A percentile compares a stretch with the other conserved stretches of the same genome.
phyloP scores from a whole-genome alignment of 2,329 filamentous ascomycete genomes.

The Fusarium miscanthi region DNA sequence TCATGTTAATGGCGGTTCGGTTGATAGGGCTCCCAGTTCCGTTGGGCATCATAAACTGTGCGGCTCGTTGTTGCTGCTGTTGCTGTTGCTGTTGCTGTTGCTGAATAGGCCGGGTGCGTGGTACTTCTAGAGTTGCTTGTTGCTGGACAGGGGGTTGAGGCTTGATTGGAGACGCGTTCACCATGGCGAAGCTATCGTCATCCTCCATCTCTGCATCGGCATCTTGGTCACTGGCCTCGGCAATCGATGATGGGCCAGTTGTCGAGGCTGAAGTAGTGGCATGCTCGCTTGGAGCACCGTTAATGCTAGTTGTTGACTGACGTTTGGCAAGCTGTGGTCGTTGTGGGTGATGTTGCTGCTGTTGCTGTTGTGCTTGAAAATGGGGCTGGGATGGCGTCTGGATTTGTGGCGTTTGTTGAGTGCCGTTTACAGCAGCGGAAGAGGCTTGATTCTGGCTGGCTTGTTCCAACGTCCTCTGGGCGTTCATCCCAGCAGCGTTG shows the following conservation, averaged over 20 bases:
- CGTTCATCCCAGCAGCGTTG: slow-evolving; percentile 57
- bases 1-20: slow-evolving; percentile 54
- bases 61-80: slow-evolving; percentile 42
- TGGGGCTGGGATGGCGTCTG: slow-evolving; percentile 36
- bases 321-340: slow-evolving; percentile 43
- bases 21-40: slow-evolving; percentile 51
- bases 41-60: slow-evolving; percentile 57
- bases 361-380: slow-evolving; percentile 36
- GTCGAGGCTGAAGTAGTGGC: slow-evolving; percentile 48
- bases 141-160: slow-evolving; percentile 53
- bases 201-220: slow-evolving; percentile 67
- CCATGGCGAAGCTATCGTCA: slow-evolving; percentile 65
- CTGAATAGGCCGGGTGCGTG: slow-evolving; percentile 53
- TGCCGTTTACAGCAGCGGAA: slow-evolving; percentile 38
- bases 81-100: slow-evolving; percentile 48
- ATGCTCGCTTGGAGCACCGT: slow-evolving; percentile 49
- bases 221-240: slow-evolving; percentile 60
- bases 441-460: slow-evolving; percentile 37
- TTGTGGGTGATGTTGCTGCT: slow-evolving; percentile 26
- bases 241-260: slow-evolving; percentile 54
- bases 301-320: slow-evolving; percentile 52
- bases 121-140: slow-evolving; percentile 57
- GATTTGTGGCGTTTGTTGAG: slow-evolving; percentile 32
- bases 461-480: slow-evolving; percentile 62
- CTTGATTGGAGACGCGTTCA: slow-evolving; percentile 56